Percentiles rank a stretch among this genome's conserved stretches.
These are phyloP conservation scores for Capsella bursapastoris DNA, from an alignment of 345 rosid species.

Conservation along the genomic window DNA sequence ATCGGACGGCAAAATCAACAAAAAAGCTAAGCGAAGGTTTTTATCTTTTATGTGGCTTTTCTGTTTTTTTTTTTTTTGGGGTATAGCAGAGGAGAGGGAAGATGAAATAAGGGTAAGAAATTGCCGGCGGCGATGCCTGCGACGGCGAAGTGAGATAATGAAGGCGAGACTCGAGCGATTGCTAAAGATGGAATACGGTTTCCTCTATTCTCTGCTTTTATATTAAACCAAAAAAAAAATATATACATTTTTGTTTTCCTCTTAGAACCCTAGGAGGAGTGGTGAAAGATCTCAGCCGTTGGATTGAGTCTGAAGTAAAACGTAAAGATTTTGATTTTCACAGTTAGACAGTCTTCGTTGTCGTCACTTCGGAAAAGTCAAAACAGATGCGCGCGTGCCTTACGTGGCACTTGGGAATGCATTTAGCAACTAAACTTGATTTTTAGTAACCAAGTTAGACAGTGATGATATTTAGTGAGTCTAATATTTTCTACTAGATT, in stretches of 20 bases:
- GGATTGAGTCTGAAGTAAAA: constrained; percentile 22
- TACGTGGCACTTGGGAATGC: background rate
- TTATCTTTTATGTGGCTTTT: constrained; percentile 9
- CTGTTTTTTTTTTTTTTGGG: constrained; percentile 34
- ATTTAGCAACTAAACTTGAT: background rate
- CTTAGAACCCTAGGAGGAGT: constrained; percentile 24
- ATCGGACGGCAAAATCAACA: background rate
- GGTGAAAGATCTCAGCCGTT: constrained; percentile 35
- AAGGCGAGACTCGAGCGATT: constrained; percentile 30
- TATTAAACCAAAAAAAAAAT: background rate
- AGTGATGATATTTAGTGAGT: background rate
- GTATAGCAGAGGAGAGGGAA: constrained; percentile 55
- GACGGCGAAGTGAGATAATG: constrained; percentile 57
- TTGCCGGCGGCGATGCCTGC: constrained; percentile 58
- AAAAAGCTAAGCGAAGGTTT: background rate
- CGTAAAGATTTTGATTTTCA: background rate
- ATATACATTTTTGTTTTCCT: too few species aligned
- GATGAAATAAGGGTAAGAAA: constrained; percentile 39
- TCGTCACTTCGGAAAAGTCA: constrained; percentile 25
- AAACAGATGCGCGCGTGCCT: background rate
- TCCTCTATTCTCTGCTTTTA: constrained; percentile 24
- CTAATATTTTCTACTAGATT: too few species aligned
- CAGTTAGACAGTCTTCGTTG: constrained; percentile 9
- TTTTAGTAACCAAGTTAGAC: background rate
- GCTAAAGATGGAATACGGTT: constrained; percentile 12